Evolutionary conservation across 352 stramenopile genomes (phyloP), one percentile per base, ranked within the genome.

Genomic region (Phytophthora lateralis): DNA sequence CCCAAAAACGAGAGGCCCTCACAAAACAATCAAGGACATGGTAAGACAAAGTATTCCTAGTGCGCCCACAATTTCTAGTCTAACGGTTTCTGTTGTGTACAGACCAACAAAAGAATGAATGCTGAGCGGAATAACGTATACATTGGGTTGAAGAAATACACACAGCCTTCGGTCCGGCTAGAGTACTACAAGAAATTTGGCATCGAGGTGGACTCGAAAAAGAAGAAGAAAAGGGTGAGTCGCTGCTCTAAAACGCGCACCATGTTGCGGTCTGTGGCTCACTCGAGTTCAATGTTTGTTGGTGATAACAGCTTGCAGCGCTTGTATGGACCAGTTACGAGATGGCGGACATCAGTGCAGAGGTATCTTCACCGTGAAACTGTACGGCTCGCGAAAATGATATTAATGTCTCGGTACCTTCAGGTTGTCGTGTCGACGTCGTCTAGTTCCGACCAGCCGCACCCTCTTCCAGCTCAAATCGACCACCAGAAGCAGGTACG

Each of bases 121-220:
- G 59, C 73, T 41, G 85, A 94, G 45, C 62, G 80, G 2, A 47
- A 42, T 4, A 69, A 81, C 21, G 54, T 92, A 15, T 94, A 90
- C 58, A 59, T 74, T n/a, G 61, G 71, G 5, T 66, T 92, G 17
- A 90, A 87, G 55, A 44, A 57, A 2, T 73, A 80, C 44, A 87
- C 80, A 7, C 82, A 51, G 6, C 50, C 41, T 6, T 53, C 69
- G 0, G 72, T 80, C 24, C 75, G 75, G 1, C 41, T 68, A 3
- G 67, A 75, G n/a, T 90, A 90, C 55, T 94, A 90, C 63, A 32
- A 81, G 15, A 74, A 85, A 35, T 80, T 94, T 72, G 59, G 65
- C n/a, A 88, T 92, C 51, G 55, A 75, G 1, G 14, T 49, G 10
- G 46, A 59, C 6, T 81, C 72, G 35, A 90, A 87, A 42, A 88